Percentiles rank a stretch among this genome's conserved stretches.
Conservation (phyloP, 208 protist species). For the Tritrichomonas foetus region DNA sequence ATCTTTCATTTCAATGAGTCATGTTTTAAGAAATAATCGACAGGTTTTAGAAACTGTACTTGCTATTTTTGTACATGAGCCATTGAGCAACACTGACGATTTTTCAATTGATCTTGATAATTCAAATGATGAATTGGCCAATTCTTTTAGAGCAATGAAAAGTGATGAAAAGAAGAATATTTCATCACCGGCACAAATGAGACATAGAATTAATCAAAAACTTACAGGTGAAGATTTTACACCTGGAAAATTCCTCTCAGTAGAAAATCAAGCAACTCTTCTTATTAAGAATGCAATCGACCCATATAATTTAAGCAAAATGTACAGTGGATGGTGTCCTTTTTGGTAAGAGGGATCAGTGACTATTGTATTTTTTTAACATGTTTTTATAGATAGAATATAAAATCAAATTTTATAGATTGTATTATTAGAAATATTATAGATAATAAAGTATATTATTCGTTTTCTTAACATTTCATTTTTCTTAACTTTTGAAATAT, state of each 20-base stretch:
- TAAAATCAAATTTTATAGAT: too few species aligned
- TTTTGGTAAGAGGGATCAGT: neutral
- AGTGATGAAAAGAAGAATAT: too few species aligned
- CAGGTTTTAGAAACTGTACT: neutral
- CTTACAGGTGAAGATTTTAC: neutral
- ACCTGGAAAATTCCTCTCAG: neutral
- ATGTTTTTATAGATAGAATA: too few species aligned
- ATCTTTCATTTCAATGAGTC: neutral
- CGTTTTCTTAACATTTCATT: too few species aligned
- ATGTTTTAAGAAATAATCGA: slow-evolving; percentile 42
- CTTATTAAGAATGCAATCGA: neutral
- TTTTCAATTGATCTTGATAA: too few species aligned
- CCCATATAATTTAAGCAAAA: neutral
- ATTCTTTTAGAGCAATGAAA: too few species aligned
- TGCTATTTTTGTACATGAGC: neutral
- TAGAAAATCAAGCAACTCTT: neutral
- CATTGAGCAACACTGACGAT: neutral
- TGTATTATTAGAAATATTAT: too few species aligned
- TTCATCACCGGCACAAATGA: neutral
- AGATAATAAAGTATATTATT: too few species aligned
- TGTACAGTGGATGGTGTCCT: slow-evolving; percentile 28
- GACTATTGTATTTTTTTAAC: too few species aligned
- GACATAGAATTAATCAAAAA: neutral
- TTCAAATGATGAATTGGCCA: too few species aligned
- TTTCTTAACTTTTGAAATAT: too few species aligned